phyloP scores from a whole-genome alignment of 805 yeast genomes.

The Wickerhamomyces chambardii region DNA sequence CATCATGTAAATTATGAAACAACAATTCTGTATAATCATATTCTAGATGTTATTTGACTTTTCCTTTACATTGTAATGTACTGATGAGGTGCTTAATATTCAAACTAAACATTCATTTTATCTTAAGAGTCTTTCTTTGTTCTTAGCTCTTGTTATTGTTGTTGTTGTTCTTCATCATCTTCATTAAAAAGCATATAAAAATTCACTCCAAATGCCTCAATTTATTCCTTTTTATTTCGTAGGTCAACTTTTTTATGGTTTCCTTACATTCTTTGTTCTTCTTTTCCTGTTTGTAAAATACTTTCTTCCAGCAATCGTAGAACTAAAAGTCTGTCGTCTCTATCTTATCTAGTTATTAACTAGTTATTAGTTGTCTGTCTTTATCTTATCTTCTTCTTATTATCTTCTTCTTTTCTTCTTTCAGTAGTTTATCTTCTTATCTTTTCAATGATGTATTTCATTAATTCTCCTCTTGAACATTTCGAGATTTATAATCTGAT shows the following conservation, averaged over 20 bases:
- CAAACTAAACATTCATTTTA: background rate
- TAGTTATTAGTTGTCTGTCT: too few relatives aligned
- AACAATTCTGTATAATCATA: conserved; percentile 17
- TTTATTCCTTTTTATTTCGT: background rate
- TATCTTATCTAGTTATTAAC: too few relatives aligned
- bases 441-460: too few relatives aligned
- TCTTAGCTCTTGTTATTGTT: too few relatives aligned
- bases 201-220: background rate
- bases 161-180: too few relatives aligned
- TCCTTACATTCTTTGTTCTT: background rate
- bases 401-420: too few relatives aligned
- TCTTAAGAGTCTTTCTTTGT: background rate
- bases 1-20: conserved; percentile 17
- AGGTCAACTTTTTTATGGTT: background rate
- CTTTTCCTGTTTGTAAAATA: background rate
- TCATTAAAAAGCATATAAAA: background rate
- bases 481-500: too few relatives aligned
- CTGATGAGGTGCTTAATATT: conserved; percentile 16
- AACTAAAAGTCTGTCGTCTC: too few relatives aligned
- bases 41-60: conserved; percentile 19
- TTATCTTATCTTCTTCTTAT: too few relatives aligned
- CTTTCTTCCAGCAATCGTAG: too few relatives aligned
- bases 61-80: conserved; percentile 16
- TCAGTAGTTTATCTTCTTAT: too few relatives aligned
- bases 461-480: too few relatives aligned